phyloP scores from a whole-genome alignment of 1,139 yeast genomes.

The Suhomyces bokatorum region DNA sequence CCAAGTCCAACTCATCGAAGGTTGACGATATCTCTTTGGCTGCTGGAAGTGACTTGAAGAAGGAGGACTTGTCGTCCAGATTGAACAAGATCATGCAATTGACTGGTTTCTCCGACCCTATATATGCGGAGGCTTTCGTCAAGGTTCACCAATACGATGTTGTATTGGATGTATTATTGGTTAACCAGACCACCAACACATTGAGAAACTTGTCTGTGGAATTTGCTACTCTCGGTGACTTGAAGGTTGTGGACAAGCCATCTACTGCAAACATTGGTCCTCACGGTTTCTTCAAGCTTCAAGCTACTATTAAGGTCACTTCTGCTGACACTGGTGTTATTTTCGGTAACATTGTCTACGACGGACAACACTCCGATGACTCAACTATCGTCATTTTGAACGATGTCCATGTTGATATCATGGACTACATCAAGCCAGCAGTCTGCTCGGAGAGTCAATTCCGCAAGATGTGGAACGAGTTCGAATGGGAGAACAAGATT shows the following conservation, averaged over 20 bases:
- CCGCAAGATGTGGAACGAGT: conserved; percentile 98
- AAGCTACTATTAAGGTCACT: conserved; percentile 88
- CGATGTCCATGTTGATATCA: conserved; percentile 93
- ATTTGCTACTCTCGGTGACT: conserved; percentile 94
- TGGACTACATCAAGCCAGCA: conserved; percentile 97
- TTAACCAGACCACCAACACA: conserved; percentile 91
- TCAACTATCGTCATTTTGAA: conserved; percentile 87
- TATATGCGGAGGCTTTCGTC: conserved; percentile 95
- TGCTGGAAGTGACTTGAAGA: conserved; percentile 46
- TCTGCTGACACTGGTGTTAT: conserved; percentile 89
- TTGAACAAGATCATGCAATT: conserved; percentile 86
- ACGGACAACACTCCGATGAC: conserved; percentile 92
- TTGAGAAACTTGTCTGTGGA: conserved; percentile 91
- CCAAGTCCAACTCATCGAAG: conserved; percentile 29
- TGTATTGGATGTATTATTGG: conserved; percentile 87
- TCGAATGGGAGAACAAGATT: conserved; percentile 99
- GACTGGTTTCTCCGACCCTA: conserved; percentile 97
- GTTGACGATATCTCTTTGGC: conserved; percentile 55
- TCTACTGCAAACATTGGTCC: conserved; percentile 93
- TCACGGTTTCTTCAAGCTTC: conserved; percentile 89
- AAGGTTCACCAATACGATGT: conserved; percentile 96
- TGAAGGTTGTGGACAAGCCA: conserved; percentile 92
- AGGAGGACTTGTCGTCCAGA: conserved; percentile 69
- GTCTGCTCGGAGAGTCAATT: conserved; percentile 83
- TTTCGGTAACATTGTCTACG: conserved; percentile 95